phyloP scores from a whole-genome alignment of 2,329 filamentous ascomycete species.

The Immersiporthe knoxdaviesiana region DNA sequence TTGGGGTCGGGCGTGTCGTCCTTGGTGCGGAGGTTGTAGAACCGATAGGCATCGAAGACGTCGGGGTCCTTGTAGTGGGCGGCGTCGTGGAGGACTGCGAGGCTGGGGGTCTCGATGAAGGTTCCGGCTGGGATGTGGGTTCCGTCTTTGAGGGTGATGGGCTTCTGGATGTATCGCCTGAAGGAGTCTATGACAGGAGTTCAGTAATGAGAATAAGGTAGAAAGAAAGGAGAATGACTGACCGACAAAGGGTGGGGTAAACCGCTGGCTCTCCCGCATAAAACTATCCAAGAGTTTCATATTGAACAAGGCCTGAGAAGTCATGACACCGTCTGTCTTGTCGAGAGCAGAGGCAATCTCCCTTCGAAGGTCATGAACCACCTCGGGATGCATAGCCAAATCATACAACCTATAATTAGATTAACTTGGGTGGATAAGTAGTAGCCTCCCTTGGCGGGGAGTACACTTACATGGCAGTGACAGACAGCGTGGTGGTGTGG shows the following conservation, averaged over 20 bases:
- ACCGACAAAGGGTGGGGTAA: constrained; percentile 36
- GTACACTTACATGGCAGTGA: constrained; percentile 43
- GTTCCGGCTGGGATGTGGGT: constrained; percentile 47
- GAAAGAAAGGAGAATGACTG: constrained; percentile 29
- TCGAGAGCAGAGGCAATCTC: constrained; percentile 46
- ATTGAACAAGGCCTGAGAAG: constrained; percentile 27
- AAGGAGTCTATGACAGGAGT: constrained; percentile 41
- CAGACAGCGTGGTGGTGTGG: constrained; percentile 47
- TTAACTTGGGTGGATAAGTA: too few relatives aligned
- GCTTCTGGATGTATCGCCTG: constrained; percentile 50
- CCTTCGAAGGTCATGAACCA: constrained; percentile 50
- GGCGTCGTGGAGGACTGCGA: constrained; percentile 41
- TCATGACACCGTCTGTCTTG: constrained; percentile 34
- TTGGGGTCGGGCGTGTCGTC: constrained; percentile 32
- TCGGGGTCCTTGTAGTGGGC: constrained; percentile 39
- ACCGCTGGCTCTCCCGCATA: constrained; percentile 29
- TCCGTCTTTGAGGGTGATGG: constrained; percentile 54
- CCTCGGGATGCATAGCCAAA: constrained; percentile 51
- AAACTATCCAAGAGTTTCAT: constrained; percentile 31
- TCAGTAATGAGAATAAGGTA: background rate
- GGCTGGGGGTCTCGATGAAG: constrained; percentile 42
- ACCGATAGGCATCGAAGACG: constrained; percentile 42
- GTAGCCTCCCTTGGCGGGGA: too few relatives aligned
- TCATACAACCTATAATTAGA: constrained; percentile 45
- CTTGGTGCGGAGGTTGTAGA: constrained; percentile 39